These are phyloP conservation scores for Cyberlindnera petersonii DNA, from an alignment of 805 yeast species.

Conservation along the genomic window DNA sequence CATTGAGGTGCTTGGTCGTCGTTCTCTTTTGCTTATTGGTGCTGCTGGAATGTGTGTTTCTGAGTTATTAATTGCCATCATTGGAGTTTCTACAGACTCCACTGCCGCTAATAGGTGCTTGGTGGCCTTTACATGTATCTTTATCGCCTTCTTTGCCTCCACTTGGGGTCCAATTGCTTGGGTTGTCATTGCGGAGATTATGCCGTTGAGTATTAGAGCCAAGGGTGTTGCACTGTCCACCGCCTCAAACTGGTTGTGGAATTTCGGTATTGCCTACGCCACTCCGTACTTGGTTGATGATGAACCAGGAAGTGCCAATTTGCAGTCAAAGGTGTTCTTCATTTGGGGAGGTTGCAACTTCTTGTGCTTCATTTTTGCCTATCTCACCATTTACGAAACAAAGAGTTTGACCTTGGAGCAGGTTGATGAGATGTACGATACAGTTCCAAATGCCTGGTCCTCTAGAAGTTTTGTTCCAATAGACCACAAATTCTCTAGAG, in stretches of 20 bases:
- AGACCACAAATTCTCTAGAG: conserved; percentile 31
- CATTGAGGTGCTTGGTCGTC: conserved; percentile 63
- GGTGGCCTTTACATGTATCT: conserved; percentile 52
- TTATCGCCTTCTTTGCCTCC: conserved; percentile 73
- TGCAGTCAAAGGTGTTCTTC: conserved; percentile 64
- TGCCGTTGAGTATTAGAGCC: conserved; percentile 71
- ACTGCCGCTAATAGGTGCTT: conserved; percentile 41
- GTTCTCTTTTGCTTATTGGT: conserved; percentile 56
- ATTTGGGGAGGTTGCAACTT: conserved; percentile 71
- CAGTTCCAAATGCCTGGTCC: conserved; percentile 32
- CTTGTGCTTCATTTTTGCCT: conserved; percentile 53
- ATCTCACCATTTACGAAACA: conserved; percentile 57
- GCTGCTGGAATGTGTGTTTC: conserved; percentile 59
- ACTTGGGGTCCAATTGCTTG: conserved; percentile 84
- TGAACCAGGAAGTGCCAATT: conserved; percentile 56
- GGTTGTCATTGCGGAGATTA: conserved; percentile 59
- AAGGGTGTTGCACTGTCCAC: conserved; percentile 68
- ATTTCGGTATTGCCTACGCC: conserved; percentile 71
- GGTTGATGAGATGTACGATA: conserved; percentile 54
- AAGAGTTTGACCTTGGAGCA: conserved; percentile 66
- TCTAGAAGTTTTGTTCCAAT: conserved; percentile 31
- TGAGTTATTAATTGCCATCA: conserved; percentile 58
- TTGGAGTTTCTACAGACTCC: conserved; percentile 31
- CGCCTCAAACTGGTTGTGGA: conserved; percentile 77
- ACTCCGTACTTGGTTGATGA: conserved; percentile 70